Base-by-base conservation (phyloP, 2,329 filamentous ascomycete genomes). In the Colletotrichum sp. region DNA sequence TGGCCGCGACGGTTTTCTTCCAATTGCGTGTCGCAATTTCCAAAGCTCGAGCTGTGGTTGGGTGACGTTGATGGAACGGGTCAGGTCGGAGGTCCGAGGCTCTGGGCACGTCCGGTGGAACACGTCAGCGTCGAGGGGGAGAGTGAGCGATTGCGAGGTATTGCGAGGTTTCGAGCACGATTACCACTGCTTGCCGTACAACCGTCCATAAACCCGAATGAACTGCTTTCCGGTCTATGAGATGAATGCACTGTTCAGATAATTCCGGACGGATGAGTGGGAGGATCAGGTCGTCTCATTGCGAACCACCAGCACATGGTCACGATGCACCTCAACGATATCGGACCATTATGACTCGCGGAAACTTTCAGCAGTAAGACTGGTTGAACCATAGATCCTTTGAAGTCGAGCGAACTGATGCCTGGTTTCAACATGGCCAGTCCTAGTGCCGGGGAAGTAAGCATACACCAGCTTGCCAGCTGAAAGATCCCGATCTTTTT, bases 41-140 rank as follows among this genome's bases (percentile, higher is more conserved):
- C 68, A 70, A 70, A 70, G 9, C 36, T 52, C 5, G 36, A 10
- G 28, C 30, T n/a, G 57, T 70, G 68, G 57, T 63, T 63, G 68
- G 68, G 36, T 52, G 57, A n/a, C 24, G 21, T 34, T 16, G 34
- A 9, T 10, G 55, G 16, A 39, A 18, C 62, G 32, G 62, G 36
- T 55, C 21, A 70, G 36, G 44, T 39, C 68, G 68, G 68, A 63
- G 68, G 68, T 70, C 68, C 68, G 68, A 70, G 68, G 26, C 24
- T 26, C 28, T 62, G 57, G 36, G 68, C 68, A 70, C 67, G 68
- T 63, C 68, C 68, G 57, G n/a, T 13, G 15, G 55, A 28, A 28
- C 55, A 52, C 68, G 68, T 70, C 68, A 70, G 68, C 68, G 21
- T 59, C 16, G 36, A 44, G 26, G 26, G 57, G 57, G 26, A 8